phyloP scores from a whole-genome alignment of 2,329 filamentous ascomycete genomes.

The Stagonosporopsis cucurbitacearum region DNA sequence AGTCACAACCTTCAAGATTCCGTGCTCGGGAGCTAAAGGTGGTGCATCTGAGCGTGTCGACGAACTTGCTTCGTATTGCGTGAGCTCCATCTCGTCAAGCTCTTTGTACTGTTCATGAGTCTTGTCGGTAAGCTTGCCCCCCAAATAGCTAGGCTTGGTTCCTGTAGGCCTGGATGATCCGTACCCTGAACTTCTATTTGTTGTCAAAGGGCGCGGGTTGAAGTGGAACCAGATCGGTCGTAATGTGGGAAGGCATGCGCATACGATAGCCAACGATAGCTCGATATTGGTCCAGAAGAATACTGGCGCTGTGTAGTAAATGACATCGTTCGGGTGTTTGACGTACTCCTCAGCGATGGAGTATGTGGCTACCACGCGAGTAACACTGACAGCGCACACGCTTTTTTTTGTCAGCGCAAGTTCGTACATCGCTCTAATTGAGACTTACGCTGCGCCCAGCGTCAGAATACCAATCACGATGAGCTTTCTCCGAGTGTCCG shows the following conservation, averaged over 20 bases:
- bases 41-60: slow-evolving; percentile 11
- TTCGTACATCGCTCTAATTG: neutral
- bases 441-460: slow-evolving; percentile 30
- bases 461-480: slow-evolving; percentile 31
- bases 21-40: slow-evolving; percentile 9
- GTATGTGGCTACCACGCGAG: slow-evolving; percentile 27
- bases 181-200: slow-evolving; percentile 15
- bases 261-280: slow-evolving; percentile 34
- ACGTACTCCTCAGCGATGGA: slow-evolving; percentile 29
- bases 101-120: slow-evolving; percentile 26
- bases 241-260: slow-evolving; percentile 34
- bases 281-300: slow-evolving; percentile 44
- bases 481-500: slow-evolving; percentile 28
- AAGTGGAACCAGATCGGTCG: slow-evolving; percentile 35
- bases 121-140: slow-evolving; percentile 4
- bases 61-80: slow-evolving; percentile 13
- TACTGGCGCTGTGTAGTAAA: slow-evolving; percentile 35
- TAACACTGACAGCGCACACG: slow-evolving; percentile 31
- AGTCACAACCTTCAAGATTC: slow-evolving; percentile 23
- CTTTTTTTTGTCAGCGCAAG: slow-evolving; percentile 15
- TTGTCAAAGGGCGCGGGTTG: slow-evolving; percentile 17
- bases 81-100: slow-evolving; percentile 33
- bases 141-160: slow-evolving; percentile 20
- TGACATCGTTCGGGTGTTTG: slow-evolving; percentile 29
- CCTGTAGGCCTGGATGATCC: slow-evolving; percentile 18